Percentiles rank a stretch among this genome's conserved stretches.
phyloP scores from a whole-genome alignment of 1,284 basidiomycete genomes.

The Austroboletus niveus region DNA sequence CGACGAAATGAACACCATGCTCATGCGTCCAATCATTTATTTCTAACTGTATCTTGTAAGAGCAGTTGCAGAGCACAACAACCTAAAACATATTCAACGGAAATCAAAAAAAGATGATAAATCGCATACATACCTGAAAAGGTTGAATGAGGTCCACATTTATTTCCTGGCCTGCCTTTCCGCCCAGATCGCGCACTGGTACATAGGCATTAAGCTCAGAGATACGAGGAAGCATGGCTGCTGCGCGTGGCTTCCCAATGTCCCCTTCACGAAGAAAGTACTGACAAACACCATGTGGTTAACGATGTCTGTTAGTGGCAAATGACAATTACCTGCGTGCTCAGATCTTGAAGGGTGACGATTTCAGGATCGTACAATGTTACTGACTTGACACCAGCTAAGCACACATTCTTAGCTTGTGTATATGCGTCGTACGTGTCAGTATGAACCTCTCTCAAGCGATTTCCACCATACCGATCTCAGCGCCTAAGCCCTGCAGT shows the following conservation, averaged over 20 bases:
- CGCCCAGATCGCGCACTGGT: slow-evolving; percentile 80
- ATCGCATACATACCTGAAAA: slow-evolving; percentile 68
- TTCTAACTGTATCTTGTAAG: slow-evolving; percentile 84
- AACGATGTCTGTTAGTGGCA: not conserved
- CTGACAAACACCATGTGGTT: slow-evolving; percentile 40
- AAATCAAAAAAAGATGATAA: not conserved
- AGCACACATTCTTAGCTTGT: slow-evolving; percentile 92
- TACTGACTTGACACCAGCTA: slow-evolving; percentile 98
- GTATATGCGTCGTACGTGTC: slow-evolving; percentile 4
- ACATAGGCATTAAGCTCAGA: slow-evolving; percentile 97
- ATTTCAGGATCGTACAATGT: slow-evolving; percentile 94
- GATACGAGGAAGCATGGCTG: slow-evolving; percentile 85
- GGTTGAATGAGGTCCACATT: slow-evolving; percentile 77
- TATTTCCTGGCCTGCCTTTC: slow-evolving; percentile 69
- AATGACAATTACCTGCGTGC: slow-evolving; percentile 72
- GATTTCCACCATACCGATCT: slow-evolving; percentile 71
- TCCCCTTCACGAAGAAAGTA: slow-evolving; percentile 94
- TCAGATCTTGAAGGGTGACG: slow-evolving; percentile 84
- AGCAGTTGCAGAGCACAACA: slow-evolving; percentile 83
- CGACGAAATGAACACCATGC: slow-evolving; percentile 89
- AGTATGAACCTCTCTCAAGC: slow-evolving; percentile 8
- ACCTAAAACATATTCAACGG: slow-evolving; percentile 50
- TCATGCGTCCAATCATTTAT: slow-evolving; percentile 93
- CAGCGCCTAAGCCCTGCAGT: slow-evolving; percentile 90
- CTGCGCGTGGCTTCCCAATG: slow-evolving; percentile 84